Evolutionary conservation across 2,329 filamentous ascomycete genomes (phyloP), one percentile per base, ranked within the genome.

Genomic region (Alternaria tenuissima): DNA sequence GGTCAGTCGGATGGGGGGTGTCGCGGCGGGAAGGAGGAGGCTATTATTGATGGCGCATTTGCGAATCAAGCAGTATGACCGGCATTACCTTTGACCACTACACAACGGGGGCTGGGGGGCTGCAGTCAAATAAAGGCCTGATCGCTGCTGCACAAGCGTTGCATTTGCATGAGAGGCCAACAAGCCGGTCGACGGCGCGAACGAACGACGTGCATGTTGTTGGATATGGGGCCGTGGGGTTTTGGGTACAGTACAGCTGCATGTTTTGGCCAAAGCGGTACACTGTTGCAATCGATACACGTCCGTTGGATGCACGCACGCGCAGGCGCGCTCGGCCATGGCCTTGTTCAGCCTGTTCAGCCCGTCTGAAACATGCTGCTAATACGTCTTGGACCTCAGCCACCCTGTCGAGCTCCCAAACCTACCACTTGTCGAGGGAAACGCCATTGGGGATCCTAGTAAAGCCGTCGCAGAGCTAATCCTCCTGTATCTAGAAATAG

Each of bases 361-460:
- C 34, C 22, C 52, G 32, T 60, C 57, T 66, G 64, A 66, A 66
- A 66, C 64, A 48, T 58, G 44, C 52, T 20, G 42, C 57, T 51
- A 47, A 41, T 22, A 52, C 52, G 24, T 42, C 44, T 59, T 52
- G 30, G 47, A 57, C 39, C 55, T 44, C 39, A 24, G 41, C 30
- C 43, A 32, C 39, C 39, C 41, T 42, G 39, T 44, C 5, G 46
- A 6, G 46, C 38, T n/a, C 22, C 22, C 54, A 57, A 36, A 18
- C 46, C 36, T 56, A 56, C 54, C 36, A 14, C 43, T 39, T 32
- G 36, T 11, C 54, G 24, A 36, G 28, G 22, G 46, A 36, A 36
- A 34, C 46, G 32, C 32, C 46, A 26, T 49, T 36, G 16, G 14
- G 16, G 24, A 49, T 49, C 20, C 46, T 11, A 38, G 46, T 26